Conservation (phyloP, 371 early-diverging fungal species). For the Mortierella sp. region DNA sequence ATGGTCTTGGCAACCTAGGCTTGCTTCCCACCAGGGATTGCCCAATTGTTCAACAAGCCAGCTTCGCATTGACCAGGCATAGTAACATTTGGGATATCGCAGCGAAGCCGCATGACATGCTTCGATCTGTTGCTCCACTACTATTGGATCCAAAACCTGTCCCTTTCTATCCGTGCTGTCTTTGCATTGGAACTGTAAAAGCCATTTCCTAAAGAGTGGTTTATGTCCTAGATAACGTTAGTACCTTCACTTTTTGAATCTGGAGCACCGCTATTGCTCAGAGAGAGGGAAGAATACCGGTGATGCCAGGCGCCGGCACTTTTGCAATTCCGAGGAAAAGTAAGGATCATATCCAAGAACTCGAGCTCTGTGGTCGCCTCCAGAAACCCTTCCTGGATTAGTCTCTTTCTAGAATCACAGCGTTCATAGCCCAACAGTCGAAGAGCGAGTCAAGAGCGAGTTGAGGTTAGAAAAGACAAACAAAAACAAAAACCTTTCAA, state of each 20-base stretch:
- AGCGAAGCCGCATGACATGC: constrained; percentile 54
- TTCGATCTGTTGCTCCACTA: constrained; percentile 54
- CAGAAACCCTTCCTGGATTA: constrained; percentile 46
- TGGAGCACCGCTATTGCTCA: no score
- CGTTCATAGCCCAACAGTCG: no score
- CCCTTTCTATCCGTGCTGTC: constrained; percentile 2
- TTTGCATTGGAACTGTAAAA: constrained; percentile 30
- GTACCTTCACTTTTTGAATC: no score
- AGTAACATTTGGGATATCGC: constrained; percentile 64
- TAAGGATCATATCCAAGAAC: constrained; percentile 59
- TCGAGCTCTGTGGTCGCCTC: constrained; percentile 52
- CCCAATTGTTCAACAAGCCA: constrained; percentile 58
- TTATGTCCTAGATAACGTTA: no score
- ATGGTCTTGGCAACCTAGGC: background rate
- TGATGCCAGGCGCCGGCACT: constrained; percentile 68
- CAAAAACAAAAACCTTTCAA: constrained; percentile 5
- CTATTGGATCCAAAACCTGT: constrained; percentile 4
- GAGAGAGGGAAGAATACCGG: constrained; percentile 33
- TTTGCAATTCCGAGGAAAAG: constrained; percentile 65
- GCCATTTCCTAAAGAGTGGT: constrained; percentile 52
- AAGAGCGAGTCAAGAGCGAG: background rate
- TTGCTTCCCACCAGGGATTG: constrained; percentile 38
- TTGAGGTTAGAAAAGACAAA: background rate
- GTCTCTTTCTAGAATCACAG: constrained; percentile 60
- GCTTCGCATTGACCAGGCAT: constrained; percentile 65